Percentiles rank a stretch among this genome's conserved stretches.
Evolutionary conservation across 2,329 filamentous ascomycete species (phyloP).

Genomic region (Boeremia lycopersici): DNA sequence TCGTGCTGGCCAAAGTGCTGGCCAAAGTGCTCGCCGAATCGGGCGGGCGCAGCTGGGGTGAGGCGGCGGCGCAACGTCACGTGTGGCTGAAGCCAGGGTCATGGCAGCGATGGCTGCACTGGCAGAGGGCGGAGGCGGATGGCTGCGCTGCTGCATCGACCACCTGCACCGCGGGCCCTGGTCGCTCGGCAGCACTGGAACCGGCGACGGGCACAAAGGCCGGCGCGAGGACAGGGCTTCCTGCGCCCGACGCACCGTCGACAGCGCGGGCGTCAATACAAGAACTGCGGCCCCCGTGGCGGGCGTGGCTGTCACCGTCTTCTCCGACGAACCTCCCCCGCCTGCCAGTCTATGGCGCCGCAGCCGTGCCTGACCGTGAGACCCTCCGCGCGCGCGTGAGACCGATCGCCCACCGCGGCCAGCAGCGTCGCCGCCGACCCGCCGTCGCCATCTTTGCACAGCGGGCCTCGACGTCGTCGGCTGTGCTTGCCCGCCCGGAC

Average conservation of each 20-base stretch:
- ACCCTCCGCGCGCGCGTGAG: constrained; percentile 3
- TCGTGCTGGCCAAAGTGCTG: not conserved
- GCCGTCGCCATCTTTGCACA: not conserved
- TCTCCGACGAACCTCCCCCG: not conserved
- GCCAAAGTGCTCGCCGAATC: constrained; percentile 5
- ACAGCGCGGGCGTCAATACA: not conserved
- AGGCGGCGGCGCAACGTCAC: constrained; percentile 9
- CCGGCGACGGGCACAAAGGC: not conserved
- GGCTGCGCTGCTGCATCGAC: constrained; percentile 6
- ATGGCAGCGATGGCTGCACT: too few species aligned
- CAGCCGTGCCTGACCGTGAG: constrained; percentile 4
- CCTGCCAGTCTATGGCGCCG: constrained; percentile 3
- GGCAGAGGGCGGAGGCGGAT: not conserved
- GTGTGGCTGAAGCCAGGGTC: not conserved
- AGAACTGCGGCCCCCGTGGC: constrained; percentile 7
- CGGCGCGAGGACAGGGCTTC: constrained; percentile 11
- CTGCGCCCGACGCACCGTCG: constrained; percentile 2
- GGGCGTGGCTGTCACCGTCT: not conserved
- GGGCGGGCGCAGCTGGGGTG: constrained; percentile 1
- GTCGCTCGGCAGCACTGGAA: constrained; percentile 2
- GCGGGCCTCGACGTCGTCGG: not conserved
- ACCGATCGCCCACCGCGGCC: not conserved
- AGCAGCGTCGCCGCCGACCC: not conserved
- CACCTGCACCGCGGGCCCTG: constrained; percentile 2
- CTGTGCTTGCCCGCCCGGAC: not conserved